Base-by-base conservation (phyloP, 768 basidiomycete species). In the Rhizopogon roseolus region DNA sequence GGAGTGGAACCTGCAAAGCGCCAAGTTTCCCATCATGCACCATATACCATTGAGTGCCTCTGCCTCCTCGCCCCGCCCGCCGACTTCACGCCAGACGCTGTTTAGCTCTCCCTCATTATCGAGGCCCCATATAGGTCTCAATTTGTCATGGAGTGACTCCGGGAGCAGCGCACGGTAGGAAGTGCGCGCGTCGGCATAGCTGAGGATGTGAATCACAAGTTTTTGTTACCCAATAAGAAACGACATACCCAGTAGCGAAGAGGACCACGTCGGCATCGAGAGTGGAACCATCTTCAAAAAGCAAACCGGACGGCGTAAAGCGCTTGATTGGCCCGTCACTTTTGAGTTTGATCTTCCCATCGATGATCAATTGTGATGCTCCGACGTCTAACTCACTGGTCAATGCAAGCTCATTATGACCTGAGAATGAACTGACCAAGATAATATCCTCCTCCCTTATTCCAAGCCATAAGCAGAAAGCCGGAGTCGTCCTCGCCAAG, bases 1-100 rank as follows among this genome's bases (percentile, higher is more conserved):
- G 5, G 86, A 87, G 65, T 85, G 76, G 75, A 86, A 87, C 0
- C 86, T 75, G 54, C 79, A 80, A 57, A 81, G 57, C 0, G 81
- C 81, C 8, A 88, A 64, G 60, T 85, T 85, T 11, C 86, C 85
- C 67, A 83, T 73, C 74, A 82, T 80, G 55, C 67, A 75, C 82
- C 84, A 87, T 38, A 84, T 54, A 14, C 66, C 68, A 40, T 56
- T 56, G 8, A 64, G 29, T 32, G 45, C 52, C 10, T 60, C 42
- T 0, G 54, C 60, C 2, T 63, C 52, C 34, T 59, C 49, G 22
- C 43, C 13, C 1, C 55, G 70, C 17, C 78, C 61, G 25, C 83
- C 84, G 32, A 80, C 60, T 57, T 80, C 77, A 17, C 77, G 71
- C 71, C 72, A 82, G 14, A 51, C 9, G 3, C 57, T 53, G 3